phyloP scores from a whole-genome alignment of 2,329 filamentous ascomycete genomes.

The Cytospora mali region DNA sequence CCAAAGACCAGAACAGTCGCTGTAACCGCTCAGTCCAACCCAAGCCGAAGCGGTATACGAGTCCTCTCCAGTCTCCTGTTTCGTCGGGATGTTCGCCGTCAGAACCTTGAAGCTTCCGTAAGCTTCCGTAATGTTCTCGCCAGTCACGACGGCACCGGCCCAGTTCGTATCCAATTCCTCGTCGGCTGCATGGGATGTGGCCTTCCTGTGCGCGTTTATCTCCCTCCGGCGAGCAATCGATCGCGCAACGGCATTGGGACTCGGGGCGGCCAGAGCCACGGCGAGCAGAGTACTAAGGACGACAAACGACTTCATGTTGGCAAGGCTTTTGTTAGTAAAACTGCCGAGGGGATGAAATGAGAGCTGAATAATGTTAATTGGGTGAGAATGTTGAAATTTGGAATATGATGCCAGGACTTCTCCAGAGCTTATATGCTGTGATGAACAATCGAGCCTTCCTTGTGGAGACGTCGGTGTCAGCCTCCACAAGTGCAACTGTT shows the following conservation, averaged over 20 bases:
- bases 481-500: too few species aligned
- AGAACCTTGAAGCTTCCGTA: conserved; percentile 51
- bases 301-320: conserved; percentile 12
- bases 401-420: too few species aligned
- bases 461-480: too few species aligned
- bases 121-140: conserved; percentile 46
- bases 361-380: too few species aligned
- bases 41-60: conserved; percentile 54
- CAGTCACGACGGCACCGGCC: conserved; percentile 57
- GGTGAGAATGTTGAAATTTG: too few species aligned
- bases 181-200: not conserved
- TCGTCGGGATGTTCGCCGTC: conserved; percentile 44
- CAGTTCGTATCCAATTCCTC: conserved; percentile 46
- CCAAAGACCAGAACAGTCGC: conserved; percentile 51
- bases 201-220: not conserved
- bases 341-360: too few species aligned
- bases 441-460: too few species aligned
- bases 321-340: not conserved
- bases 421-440: too few species aligned
- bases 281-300: conserved; percentile 12
- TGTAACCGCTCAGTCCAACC: conserved; percentile 57
- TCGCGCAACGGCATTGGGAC: conserved; percentile 62
- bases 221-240: conserved; percentile 17
- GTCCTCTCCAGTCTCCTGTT: conserved; percentile 37
- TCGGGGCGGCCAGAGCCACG: conserved; percentile 39